Percentiles rank a stretch among this genome's conserved stretches.
Conservation (phyloP, 352 stramenopile genomes). For the Pelagophyceae sp. region DNA sequence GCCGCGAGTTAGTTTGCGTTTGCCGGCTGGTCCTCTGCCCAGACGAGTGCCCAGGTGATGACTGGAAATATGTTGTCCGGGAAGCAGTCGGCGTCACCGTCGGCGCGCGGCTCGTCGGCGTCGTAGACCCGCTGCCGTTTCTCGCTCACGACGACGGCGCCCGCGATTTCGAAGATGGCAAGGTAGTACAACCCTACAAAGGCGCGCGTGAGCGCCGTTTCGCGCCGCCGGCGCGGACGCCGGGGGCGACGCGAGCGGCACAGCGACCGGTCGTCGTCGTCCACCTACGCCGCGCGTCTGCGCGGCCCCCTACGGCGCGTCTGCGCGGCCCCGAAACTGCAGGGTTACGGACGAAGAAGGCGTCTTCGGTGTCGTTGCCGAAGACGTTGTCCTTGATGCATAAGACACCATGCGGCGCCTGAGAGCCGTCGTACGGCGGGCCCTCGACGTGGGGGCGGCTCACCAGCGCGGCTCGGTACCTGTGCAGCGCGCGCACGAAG, state of each 20-base stretch:
- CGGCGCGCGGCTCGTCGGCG: background rate
- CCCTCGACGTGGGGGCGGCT: too few relatives aligned
- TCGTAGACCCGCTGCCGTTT: background rate
- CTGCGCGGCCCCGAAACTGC: too few relatives aligned
- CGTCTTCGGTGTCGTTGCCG: background rate
- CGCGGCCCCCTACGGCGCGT: background rate
- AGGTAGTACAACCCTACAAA: background rate
- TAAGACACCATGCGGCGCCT: conserved; percentile 44
- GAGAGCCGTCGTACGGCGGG: too few relatives aligned
- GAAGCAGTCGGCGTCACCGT: background rate
- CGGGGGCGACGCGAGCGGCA: conserved; percentile 6
- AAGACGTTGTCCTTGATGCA: conserved; percentile 81
- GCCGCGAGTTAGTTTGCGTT: too few relatives aligned
- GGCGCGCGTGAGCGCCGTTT: too few relatives aligned
- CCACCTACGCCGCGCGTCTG: background rate
- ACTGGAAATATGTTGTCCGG: conserved; percentile 7
- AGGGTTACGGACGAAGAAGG: too few relatives aligned
- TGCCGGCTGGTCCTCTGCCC: background rate
- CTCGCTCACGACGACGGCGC: background rate
- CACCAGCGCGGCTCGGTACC: conserved; percentile 57
- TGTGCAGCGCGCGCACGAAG: conserved; percentile 76
- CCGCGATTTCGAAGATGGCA: background rate
- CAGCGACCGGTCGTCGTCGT: conserved; percentile 9
- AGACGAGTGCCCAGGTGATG: background rate
- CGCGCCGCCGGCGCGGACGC: too few relatives aligned